phyloP scores from a whole-genome alignment of 441 rosid species.

The Melastoma candidum region DNA sequence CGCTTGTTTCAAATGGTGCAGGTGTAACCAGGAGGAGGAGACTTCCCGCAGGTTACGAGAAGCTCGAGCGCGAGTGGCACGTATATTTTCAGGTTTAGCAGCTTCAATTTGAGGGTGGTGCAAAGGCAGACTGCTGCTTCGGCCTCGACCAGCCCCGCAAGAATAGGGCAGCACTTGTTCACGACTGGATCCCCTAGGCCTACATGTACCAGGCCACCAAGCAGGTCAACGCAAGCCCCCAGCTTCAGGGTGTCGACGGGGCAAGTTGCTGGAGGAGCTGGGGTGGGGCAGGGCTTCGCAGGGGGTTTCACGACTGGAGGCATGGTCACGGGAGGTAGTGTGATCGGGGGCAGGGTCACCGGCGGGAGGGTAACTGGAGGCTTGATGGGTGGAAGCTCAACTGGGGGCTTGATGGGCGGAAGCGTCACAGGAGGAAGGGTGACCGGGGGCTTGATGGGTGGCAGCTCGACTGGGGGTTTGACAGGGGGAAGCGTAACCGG shows the following conservation, averaged over 20 bases:
- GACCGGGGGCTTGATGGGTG: too few relatives aligned
- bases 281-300: slow-evolving; percentile 15
- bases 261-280: slow-evolving; percentile 35
- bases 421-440: too few relatives aligned
- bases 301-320: too few relatives aligned
- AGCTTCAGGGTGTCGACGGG: slow-evolving; percentile 57
- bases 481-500: too few relatives aligned
- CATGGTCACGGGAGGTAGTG: too few relatives aligned
- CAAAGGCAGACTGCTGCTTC: slow-evolving; percentile 76
- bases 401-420: too few relatives aligned
- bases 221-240: slow-evolving; percentile 54
- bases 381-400: too few relatives aligned
- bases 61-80: slow-evolving; percentile 59
- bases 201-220: slow-evolving; percentile 57
- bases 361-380: too few relatives aligned
- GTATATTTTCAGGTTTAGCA: slow-evolving; percentile 53
- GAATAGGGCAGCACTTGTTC: slow-evolving; percentile 56
- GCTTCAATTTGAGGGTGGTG: slow-evolving; percentile 55
- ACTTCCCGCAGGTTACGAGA: slow-evolving; percentile 50
- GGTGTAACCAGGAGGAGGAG: slow-evolving; percentile 46
- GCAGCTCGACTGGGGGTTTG: too few relatives aligned
- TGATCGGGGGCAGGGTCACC: too few relatives aligned
- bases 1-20: too few relatives aligned
- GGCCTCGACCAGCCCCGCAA: slow-evolving; percentile 51
- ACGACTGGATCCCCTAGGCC: slow-evolving; percentile 54